Evolutionary conservation across 2,329 filamentous ascomycete genomes (phyloP), one percentile per base, ranked within the genome.

Genomic region (Fusarium nurragi): DNA sequence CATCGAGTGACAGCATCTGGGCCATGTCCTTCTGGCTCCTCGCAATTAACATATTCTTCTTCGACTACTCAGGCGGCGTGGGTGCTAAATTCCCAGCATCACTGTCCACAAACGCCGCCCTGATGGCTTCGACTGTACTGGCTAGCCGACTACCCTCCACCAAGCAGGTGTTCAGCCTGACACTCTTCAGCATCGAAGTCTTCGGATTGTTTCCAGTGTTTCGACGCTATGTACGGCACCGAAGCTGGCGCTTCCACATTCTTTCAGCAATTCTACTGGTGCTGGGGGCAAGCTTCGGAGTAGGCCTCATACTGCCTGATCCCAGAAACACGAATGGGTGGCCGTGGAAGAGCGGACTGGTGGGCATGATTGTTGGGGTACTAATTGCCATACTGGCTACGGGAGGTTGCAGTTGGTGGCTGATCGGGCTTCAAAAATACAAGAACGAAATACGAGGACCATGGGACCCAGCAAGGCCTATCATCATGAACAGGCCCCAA

Each of bases 171-270:
- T 99, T 99, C 74, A 94, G 90, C 64, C 82, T 99, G 26, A 97
- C 94, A 1, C 86, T 99, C 7, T 98, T 99, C 84, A 94, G 90
- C 62, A 98, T 99, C 70, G 93, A 99, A 76, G 93, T 99, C 2
- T 99, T 98, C 77, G 95, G 94, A 0, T 84, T 99, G 9, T 98
- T 98, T 69, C 95, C 95, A n/a, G 94, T 99, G 6, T 98, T 98
- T 74, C 84, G 95, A n/a, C 86, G 94, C 7, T 92, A 97, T 73
- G 86, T 97, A 11, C 87, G 92, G 16, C 90, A 94, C 74, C 86
- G 91, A 34, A 93, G 89, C 58, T 95, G 92, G 89, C 85, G 82
- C 2, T 92, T 93, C 22, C 94, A 99, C 76, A 83, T 95, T 4
- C 73, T 86, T 1, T 83, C 97, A 21, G 97, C 94, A 0, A 81